These are phyloP conservation scores for Echinosophora koreensis DNA, from an alignment of 306 rosid genomes.

Conservation along the genomic window DNA sequence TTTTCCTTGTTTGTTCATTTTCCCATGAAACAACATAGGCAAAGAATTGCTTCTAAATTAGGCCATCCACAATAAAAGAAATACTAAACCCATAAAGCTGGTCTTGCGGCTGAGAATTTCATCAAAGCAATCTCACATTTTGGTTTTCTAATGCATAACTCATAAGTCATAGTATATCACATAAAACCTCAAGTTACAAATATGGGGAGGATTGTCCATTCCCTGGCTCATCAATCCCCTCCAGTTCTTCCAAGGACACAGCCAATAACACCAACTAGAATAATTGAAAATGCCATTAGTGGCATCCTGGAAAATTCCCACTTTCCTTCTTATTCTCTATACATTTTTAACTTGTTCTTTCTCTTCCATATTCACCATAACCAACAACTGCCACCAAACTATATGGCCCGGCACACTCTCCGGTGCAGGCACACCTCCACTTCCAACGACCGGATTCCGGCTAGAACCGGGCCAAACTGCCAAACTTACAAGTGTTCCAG, in stretches of 20 bases:
- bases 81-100: conserved; percentile 69
- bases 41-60: conserved; percentile 80
- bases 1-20: conserved; percentile 51
- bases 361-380: conserved; percentile 65
- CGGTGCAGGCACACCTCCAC: conserved; percentile 67
- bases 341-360: conserved; percentile 44
- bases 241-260: neutral
- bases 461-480: conserved; percentile 60
- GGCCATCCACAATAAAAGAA: conserved; percentile 67
- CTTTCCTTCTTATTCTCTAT: conserved; percentile 35
- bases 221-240: conserved; percentile 20
- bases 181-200: conserved; percentile 48
- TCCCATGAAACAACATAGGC: conserved; percentile 56
- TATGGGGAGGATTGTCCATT: conserved; percentile 36
- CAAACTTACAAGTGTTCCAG: conserved; percentile 62
- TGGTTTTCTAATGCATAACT: conserved; percentile 50
- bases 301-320: conserved; percentile 40
- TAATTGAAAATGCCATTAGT: conserved; percentile 45
- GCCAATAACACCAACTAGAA: neutral
- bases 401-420: conserved; percentile 94
- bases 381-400: conserved; percentile 76
- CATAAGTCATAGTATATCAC: conserved; percentile 9
- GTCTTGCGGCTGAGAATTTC: conserved; percentile 52
- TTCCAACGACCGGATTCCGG: conserved; percentile 69
- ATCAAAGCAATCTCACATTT: conserved; percentile 55